These are phyloP conservation scores for Ploettnerulaceae sp. DNA, from an alignment of 2,329 filamentous ascomycete species.

Conservation along the genomic window DNA sequence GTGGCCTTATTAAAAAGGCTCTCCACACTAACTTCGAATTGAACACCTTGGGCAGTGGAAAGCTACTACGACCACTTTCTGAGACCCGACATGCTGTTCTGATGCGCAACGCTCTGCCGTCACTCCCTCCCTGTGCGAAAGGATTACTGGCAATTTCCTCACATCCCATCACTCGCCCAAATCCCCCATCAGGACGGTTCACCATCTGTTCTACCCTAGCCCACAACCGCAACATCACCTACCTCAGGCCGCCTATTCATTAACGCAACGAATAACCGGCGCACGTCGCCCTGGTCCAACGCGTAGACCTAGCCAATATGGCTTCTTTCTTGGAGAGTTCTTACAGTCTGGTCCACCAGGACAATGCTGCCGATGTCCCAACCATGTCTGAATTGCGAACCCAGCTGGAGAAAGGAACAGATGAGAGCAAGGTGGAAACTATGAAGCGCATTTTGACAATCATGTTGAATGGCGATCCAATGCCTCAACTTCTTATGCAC, in stretches of 20 bases:
- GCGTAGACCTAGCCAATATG: conserved; percentile 55
- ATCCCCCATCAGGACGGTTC: conserved; percentile 10
- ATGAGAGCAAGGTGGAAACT: conserved; percentile 89
- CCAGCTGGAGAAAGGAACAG: conserved; percentile 88
- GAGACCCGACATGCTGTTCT: conserved; percentile 22
- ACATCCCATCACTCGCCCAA: conserved; percentile 12
- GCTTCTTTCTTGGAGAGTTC: conserved; percentile 89
- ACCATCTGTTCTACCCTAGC: background rate
- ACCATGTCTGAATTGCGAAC: conserved; percentile 85
- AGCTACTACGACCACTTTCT: conserved; percentile 14
- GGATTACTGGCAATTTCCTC: conserved; percentile 14
- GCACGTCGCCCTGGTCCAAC: conserved; percentile 20
- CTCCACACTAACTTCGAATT: conserved; percentile 19
- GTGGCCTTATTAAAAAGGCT: conserved; percentile 14
- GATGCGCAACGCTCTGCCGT: conserved; percentile 26
- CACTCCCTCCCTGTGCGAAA: conserved; percentile 20
- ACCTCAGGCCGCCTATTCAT: conserved; percentile 15
- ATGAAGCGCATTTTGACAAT: conserved; percentile 95
- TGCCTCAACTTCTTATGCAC: conserved; percentile 96
- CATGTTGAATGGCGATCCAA: conserved; percentile 97
- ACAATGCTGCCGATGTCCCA: conserved; percentile 92
- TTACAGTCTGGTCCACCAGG: conserved; percentile 95
- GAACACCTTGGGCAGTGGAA: conserved; percentile 19
- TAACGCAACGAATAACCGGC: conserved; percentile 21
- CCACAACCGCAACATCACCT: conserved; percentile 15